Conservation (phyloP, 805 yeast genomes). For the Starmerella bombicola region DNA sequence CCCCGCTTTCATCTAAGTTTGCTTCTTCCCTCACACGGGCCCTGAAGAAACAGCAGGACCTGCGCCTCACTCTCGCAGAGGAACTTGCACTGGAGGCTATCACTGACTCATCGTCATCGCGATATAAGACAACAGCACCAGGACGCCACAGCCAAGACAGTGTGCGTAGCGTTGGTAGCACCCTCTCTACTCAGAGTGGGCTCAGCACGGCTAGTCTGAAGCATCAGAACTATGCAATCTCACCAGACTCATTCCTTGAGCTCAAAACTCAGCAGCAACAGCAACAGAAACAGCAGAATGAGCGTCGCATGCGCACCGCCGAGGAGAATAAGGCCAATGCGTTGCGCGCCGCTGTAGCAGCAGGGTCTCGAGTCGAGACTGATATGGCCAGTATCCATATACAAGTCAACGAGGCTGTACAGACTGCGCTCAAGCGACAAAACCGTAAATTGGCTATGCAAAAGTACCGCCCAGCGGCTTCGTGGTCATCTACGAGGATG, state of each 20-base stretch:
- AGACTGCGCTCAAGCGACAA: constrained; percentile 1
- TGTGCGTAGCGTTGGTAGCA: constrained; percentile 2
- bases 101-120: neutral
- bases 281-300: constrained; percentile 1
- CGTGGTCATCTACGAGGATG: constrained; percentile 16
- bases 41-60: constrained; percentile 11
- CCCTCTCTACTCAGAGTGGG: neutral
- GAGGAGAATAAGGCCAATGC: constrained; percentile 14
- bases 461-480: constrained; percentile 18
- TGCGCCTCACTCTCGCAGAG: neutral
- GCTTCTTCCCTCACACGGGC: constrained; percentile 16
- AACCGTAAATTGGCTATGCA: constrained; percentile 7
- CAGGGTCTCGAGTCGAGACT: constrained; percentile 18
- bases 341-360: constrained; percentile 19
- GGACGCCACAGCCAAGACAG: neutral
- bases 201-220: neutral
- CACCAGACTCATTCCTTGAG: neutral
- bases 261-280: constrained; percentile 1
- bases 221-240: neutral
- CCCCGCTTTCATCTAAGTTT: constrained; percentile 16
- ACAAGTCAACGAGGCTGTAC: constrained; percentile 15
- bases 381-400: constrained; percentile 16
- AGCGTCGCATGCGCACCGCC: neutral
- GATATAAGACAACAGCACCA: neutral
- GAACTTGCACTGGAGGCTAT: neutral